Evolutionary conservation across 208 protist genomes (phyloP), one percentile per base, ranked within the genome.

Genomic region (Trypanosoma boissoni): DNA sequence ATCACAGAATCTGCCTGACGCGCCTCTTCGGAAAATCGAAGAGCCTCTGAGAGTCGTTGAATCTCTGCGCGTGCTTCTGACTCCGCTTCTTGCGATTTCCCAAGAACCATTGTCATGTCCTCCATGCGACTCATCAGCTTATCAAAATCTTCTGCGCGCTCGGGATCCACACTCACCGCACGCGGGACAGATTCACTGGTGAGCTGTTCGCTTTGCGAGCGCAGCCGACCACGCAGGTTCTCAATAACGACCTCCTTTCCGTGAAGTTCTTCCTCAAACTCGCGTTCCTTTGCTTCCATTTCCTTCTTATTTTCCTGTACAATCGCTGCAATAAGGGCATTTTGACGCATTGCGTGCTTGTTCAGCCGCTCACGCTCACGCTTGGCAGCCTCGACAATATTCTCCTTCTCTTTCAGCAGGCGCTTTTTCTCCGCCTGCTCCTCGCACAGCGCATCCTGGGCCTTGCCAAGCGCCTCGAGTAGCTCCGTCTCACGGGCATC

Each of bases 301-400:
- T 92, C 81, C 51, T 85, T 88, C 55, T 89, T 88, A 61, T 92
- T 88, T 48, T 89, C 86, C 32, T 89, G 81, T 10, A 87, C 74
- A 34, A 92, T 88, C 43, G 86, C 86, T 14, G 82, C 78, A 59
- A 92, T 83, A n/a, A 89, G 74, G 43, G 89, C 82, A 49, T 85
- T 87, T 52, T 89, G 80, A 9, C 76, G 81, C 28, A 86, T 67
- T 28, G 65, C 77, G 26, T 58, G 65, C 64, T 89, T 87, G 37
- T 88, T 77, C 18, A 73, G 64, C 10, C 72, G 74, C 42, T 68
- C 16, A 58, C 81, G 87, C 64, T 87, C 82, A 28, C 70, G 65
- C 71, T 86, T 92, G 8, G 86, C 48, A 23, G 58, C 44, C n/a
- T 64, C 54, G 10, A 61, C 14, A 1, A 54, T 39, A 24, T 55